Conservation (phyloP, 495 filamentous ascomycete genomes). For the Lineolata rhizophorae region DNA sequence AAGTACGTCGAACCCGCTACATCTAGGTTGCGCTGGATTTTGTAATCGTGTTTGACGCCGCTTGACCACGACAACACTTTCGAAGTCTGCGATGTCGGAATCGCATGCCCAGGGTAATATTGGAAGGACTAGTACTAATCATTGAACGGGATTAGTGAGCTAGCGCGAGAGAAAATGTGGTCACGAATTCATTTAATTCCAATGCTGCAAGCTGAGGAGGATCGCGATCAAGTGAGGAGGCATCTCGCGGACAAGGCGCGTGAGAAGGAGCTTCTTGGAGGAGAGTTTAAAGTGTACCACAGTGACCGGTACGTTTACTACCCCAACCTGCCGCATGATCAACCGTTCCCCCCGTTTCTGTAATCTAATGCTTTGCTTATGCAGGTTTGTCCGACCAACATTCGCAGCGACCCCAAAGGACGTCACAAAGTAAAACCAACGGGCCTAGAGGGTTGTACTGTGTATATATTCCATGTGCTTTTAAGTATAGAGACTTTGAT, state of each 20-base stretch:
- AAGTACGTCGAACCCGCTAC: constrained; percentile 38
- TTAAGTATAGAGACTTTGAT: too few species aligned
- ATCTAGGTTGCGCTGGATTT: not conserved
- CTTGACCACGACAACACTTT: too few species aligned
- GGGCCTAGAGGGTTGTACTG: too few species aligned
- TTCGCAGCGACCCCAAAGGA: constrained; percentile 36
- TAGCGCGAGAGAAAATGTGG: constrained; percentile 96
- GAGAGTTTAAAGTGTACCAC: constrained; percentile 64
- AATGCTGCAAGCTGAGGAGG: constrained; percentile 81
- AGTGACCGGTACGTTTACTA: constrained; percentile 47
- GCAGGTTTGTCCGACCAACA: constrained; percentile 49
- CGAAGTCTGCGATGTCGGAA: too few species aligned
- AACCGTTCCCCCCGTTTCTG: not conserved
- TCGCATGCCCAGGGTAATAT: too few species aligned
- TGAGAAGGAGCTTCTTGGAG: constrained; percentile 73
- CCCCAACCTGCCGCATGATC: not conserved
- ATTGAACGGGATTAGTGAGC: constrained; percentile 36
- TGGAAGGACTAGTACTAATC: too few species aligned
- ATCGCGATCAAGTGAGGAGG: constrained; percentile 77
- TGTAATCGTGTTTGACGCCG: too few species aligned
- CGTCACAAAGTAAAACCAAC: constrained; percentile 30
- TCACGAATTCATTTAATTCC: constrained; percentile 79
- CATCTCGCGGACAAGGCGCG: constrained; percentile 67
- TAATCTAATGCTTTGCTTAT: not conserved
- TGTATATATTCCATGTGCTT: too few species aligned